Conservation (phyloP, 2,329 filamentous ascomycete species). For the Colletotrichum phormii region DNA sequence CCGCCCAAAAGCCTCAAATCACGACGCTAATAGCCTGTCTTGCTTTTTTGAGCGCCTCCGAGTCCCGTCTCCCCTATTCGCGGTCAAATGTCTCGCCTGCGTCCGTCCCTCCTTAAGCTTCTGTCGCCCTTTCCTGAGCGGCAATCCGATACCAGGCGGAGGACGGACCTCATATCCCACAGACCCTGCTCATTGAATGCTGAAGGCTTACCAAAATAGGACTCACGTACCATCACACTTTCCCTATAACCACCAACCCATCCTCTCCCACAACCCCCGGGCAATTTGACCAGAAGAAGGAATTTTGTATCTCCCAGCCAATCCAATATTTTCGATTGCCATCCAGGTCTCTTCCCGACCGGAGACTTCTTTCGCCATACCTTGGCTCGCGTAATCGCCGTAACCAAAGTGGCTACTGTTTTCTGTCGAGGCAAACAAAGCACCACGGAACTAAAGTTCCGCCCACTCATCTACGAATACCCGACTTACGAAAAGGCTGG, state of each 20-base stretch:
- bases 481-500: background rate
- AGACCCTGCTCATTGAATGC: conserved; percentile 3
- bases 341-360: background rate
- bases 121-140: conserved; percentile 36
- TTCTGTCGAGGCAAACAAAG: conserved; percentile 10
- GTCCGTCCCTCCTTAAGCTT: conserved; percentile 36
- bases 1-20: conserved; percentile 33
- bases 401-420: conserved; percentile 6
- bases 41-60: conserved; percentile 33
- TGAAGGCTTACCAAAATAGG: conserved; percentile 4
- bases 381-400: background rate
- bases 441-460: background rate
- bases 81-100: conserved; percentile 33
- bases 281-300: background rate
- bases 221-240: conserved; percentile 1
- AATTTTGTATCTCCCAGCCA: background rate
- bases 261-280: background rate
- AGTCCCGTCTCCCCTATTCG: conserved; percentile 29
- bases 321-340: background rate
- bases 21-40: conserved; percentile 30
- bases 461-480: background rate
- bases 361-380: background rate
- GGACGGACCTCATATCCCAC: conserved; percentile 26
- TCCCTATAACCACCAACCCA: conserved; percentile 15
- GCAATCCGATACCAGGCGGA: conserved; percentile 20